These are phyloP conservation scores for Triticum dicoccoides DNA, from an alignment of 176 grass and related monocot species.

Conservation along the genomic window DNA sequence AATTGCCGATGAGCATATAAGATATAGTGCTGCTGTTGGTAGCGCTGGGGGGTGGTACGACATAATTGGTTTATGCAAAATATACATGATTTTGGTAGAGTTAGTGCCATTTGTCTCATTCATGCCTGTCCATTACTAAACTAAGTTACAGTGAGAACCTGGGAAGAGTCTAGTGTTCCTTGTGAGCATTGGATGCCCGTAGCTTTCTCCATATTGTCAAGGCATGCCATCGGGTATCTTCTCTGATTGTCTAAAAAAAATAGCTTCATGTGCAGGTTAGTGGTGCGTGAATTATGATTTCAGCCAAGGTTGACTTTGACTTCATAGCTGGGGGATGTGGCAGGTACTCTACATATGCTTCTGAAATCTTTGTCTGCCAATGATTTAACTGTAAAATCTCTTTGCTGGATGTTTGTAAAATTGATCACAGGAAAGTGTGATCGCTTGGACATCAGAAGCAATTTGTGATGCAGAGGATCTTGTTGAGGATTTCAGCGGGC, in stretches of 20 bases:
- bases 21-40: constrained; percentile 42
- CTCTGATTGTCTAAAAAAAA: not conserved
- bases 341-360: constrained; percentile 23
- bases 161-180: not conserved
- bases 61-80: not conserved
- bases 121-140: not conserved
- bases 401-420: not conserved
- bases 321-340: constrained; percentile 37
- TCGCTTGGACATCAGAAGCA: constrained; percentile 40
- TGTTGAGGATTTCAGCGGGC: not conserved
- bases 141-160: too few species aligned
- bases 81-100: not conserved
- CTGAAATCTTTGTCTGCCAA: not conserved
- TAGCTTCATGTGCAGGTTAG: constrained; percentile 37
- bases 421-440: constrained; percentile 49
- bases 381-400: not conserved
- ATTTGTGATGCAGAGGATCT: constrained; percentile 46
- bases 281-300: constrained; percentile 63
- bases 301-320: constrained; percentile 58
- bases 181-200: not conserved
- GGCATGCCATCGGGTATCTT: not conserved
- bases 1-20: constrained; percentile 51
- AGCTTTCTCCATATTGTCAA: not conserved
- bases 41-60: constrained; percentile 15
- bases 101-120: not conserved